These are phyloP conservation scores for Coemansia sp. DNA, from an alignment of 192 early-diverging fungal genomes.

Conservation along the genomic window DNA sequence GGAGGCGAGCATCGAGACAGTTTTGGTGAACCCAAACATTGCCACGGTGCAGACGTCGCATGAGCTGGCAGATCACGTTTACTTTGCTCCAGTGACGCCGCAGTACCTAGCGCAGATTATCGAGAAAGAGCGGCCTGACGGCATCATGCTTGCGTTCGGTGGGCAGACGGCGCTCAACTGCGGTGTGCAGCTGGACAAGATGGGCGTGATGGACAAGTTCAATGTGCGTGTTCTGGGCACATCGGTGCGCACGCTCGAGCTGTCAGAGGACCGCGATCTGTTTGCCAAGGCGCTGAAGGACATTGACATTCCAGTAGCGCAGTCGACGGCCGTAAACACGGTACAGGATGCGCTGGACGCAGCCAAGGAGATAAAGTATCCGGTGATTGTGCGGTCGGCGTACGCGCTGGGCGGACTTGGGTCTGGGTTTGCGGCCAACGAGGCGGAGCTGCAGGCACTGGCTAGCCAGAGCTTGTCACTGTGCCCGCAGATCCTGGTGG, in stretches of 20 bases:
- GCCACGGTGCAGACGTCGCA: constrained; percentile 97
- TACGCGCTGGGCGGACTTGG: constrained; percentile 96
- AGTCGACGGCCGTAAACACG: constrained; percentile 83
- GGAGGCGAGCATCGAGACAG: constrained; percentile 88
- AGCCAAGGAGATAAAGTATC: constrained; percentile 84
- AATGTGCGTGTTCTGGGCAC: constrained; percentile 94
- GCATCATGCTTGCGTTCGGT: constrained; percentile 93
- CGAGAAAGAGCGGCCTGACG: constrained; percentile 92
- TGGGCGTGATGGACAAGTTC: constrained; percentile 76
- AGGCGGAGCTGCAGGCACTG: constrained; percentile 70
- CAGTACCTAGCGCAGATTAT: constrained; percentile 91
- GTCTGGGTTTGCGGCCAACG: constrained; percentile 86
- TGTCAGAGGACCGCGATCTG: constrained; percentile 92
- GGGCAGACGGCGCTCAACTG: constrained; percentile 96
- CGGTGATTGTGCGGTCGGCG: constrained; percentile 92
- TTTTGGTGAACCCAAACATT: constrained; percentile 99
- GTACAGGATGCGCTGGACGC: constrained; percentile 85
- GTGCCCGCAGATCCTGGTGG: constrained; percentile 92
- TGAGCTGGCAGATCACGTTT: constrained; percentile 89
- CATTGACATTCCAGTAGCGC: constrained; percentile 78
- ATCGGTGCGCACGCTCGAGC: constrained; percentile 86
- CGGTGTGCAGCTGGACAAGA: constrained; percentile 84
- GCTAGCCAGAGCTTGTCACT: constrained; percentile 83
- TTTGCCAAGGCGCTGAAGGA: constrained; percentile 89
- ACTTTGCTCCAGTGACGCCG: constrained; percentile 93